These are phyloP conservation scores for Barnettozyma botsteinii DNA, from an alignment of 805 yeast species.

Conservation along the genomic window DNA sequence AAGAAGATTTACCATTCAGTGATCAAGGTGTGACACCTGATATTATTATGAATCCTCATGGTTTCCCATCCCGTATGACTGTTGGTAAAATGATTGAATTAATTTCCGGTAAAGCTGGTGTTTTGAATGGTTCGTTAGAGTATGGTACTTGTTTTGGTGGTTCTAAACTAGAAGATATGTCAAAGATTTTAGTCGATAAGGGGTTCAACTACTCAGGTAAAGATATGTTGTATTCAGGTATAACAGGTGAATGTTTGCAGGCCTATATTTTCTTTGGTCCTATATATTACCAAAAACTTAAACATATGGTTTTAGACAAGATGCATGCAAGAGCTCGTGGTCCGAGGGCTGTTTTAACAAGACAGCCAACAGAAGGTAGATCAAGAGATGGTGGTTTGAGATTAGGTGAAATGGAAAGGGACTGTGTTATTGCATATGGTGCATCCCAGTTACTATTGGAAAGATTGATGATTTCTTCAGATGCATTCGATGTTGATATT, in stretches of 20 bases:
- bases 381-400: conserved; percentile 98
- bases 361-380: conserved; percentile 99
- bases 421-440: conserved; percentile 98
- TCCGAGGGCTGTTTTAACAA: conserved; percentile 94
- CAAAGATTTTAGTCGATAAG: conserved; percentile 77
- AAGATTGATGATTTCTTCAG: conserved; percentile 93
- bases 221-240: conserved; percentile 95
- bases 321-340: conserved; percentile 99
- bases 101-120: conserved; percentile 97
- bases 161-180: conserved; percentile 93
- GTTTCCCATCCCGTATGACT: conserved; percentile 99
- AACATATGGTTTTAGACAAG: conserved; percentile 98
- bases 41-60: conserved; percentile 98
- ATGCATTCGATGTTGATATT: conserved; percentile 95
- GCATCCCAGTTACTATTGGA: conserved; percentile 92
- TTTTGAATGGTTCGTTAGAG: conserved; percentile 81
- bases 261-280: conserved; percentile 99
- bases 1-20: conserved; percentile 93
- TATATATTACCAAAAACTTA: conserved; percentile 93
- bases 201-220: conserved; percentile 96
- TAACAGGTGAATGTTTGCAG: conserved; percentile 94
- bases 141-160: conserved; percentile 99
- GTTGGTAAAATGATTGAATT: conserved; percentile 98
- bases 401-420: conserved; percentile 99
- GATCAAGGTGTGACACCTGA: conserved; percentile 92